Conservation (phyloP, 2,329 filamentous ascomycete genomes). For the Pseudocercospora cruenta region DNA sequence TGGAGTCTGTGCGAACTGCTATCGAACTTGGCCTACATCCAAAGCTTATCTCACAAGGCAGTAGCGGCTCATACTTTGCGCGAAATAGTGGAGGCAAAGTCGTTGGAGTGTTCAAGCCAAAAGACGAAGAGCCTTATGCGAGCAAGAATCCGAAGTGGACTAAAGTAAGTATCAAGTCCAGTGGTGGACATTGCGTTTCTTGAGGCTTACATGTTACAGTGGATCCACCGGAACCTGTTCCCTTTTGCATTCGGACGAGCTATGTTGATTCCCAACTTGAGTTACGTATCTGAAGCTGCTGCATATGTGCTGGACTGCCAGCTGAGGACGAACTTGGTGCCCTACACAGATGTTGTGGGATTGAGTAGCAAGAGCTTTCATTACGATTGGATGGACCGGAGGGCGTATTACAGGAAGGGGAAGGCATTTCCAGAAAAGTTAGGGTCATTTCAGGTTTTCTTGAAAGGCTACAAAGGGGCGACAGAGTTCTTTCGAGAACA, state of each 20-base stretch:
- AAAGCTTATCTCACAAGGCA: constrained; percentile 94
- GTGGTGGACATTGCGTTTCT: constrained; percentile 74
- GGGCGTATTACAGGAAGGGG: constrained; percentile 83
- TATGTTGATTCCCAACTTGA: constrained; percentile 94
- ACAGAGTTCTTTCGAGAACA: constrained; percentile 93
- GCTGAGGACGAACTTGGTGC: constrained; percentile 86
- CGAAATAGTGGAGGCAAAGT: constrained; percentile 89
- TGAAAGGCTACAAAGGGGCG: constrained; percentile 96
- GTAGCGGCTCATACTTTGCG: constrained; percentile 97
- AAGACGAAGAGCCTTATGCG: constrained; percentile 97
- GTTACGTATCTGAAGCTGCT: constrained; percentile 95
- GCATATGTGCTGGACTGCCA: constrained; percentile 93
- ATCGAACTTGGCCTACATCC: constrained; percentile 92
- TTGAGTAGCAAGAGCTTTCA: constrained; percentile 96
- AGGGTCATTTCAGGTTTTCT: constrained; percentile 95
- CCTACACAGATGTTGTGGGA: constrained; percentile 93
- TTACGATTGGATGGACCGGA: constrained; percentile 95
- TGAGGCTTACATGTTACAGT: constrained; percentile 44
- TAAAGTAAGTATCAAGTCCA: neutral
- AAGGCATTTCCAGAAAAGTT: constrained; percentile 86
- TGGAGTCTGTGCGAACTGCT: constrained; percentile 86
- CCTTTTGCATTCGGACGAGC: constrained; percentile 96
- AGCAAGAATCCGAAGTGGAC: constrained; percentile 81
- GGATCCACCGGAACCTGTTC: constrained; percentile 97
- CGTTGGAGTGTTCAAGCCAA: constrained; percentile 97